Conservation (phyloP, 2,329 filamentous ascomycete genomes). For the Reticulascus tulasneorum region DNA sequence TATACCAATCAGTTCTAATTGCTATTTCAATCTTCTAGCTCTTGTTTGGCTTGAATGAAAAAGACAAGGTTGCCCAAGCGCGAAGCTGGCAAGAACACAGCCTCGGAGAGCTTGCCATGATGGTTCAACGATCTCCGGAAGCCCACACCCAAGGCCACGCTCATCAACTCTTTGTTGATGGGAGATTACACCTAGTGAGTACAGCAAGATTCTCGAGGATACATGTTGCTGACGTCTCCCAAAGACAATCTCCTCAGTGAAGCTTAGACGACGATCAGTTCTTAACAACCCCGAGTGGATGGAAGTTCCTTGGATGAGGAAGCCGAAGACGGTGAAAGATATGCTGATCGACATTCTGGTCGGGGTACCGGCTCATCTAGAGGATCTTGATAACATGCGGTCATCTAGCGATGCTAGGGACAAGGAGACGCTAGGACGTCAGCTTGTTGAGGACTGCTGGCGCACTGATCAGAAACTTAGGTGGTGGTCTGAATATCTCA, state of each 20-base stretch:
- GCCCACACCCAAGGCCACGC: conserved; percentile 8
- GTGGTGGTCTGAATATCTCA: conserved; percentile 8
- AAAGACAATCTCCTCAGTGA: conserved; percentile 12
- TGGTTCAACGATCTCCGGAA: conserved; percentile 6
- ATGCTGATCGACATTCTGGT: conserved; percentile 25
- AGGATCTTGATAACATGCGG: conserved; percentile 21
- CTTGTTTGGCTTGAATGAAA: conserved; percentile 14
- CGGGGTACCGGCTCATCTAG: conserved; percentile 22
- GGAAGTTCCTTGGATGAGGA: conserved; percentile 24
- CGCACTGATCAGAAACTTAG: conserved; percentile 8
- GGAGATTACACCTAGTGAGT: conserved; percentile 17
- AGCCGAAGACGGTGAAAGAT: conserved; percentile 24
- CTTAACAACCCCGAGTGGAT: conserved; percentile 27
- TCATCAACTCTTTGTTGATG: conserved; percentile 18
- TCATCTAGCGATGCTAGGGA: conserved; percentile 4
- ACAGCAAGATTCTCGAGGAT: not conserved
- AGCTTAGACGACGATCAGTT: conserved; percentile 16
- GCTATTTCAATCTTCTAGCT: too few relatives aligned
- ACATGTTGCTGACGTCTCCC: not conserved
- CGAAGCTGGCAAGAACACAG: conserved; percentile 16
- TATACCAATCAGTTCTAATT: not conserved
- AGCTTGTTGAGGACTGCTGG: conserved; percentile 11
- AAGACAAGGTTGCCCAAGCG: conserved; percentile 7
- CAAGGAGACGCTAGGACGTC: not conserved
- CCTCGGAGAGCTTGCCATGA: conserved; percentile 11